Base-by-base conservation (phyloP, 2,329 filamentous ascomycete genomes). In the Fusarium ambrosium region DNA sequence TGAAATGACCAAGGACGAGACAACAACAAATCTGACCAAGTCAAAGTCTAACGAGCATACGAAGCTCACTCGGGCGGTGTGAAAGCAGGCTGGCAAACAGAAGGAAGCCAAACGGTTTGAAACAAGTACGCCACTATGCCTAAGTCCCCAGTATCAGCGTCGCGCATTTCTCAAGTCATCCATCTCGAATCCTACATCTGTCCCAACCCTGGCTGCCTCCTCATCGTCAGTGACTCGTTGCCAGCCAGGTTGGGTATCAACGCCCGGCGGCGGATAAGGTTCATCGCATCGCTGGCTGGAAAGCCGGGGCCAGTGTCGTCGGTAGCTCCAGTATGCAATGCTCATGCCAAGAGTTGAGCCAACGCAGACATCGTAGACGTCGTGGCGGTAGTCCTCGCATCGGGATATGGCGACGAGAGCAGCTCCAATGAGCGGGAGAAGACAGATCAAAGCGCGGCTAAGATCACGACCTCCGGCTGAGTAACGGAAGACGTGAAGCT, bases 301-400 rank as follows among this genome's bases (percentile, higher is more conserved):
- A 66, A 92, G 80, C 34, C 83, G 81, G 8, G 91, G 91, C 86
- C 89, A 93, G 79, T 92, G 91, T 73, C 90, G 83, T 70, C 91
- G 84, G 78, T 93, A 93, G 72, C 89, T 92, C 86, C 91, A 93
- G 78, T 91, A 91, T 4, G 91, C 89, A 34, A 93, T 83, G 5
- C 83, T 81, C 80, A 88, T 88, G 4, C 92, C 92, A 16, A 94
- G 83, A 29, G 89, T 80, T 0, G 89, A 89, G 0, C 92, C 92
- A 7, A 89, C 86, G 61, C 87, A 89, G 14, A 94, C 91, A 78
- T 94, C 92, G 72, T 92, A 93, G 3, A 93, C 91, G 73, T 94
- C 92, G 76, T 94, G 92, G 59, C 92, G 84, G 79, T 94, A 93
- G 80, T 93, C 92, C 81, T 93, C 88, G 74, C 90, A 92, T 8